Base-by-base conservation (phyloP, 2,329 filamentous ascomycete genomes). In the Sporothrix brasiliensis region DNA sequence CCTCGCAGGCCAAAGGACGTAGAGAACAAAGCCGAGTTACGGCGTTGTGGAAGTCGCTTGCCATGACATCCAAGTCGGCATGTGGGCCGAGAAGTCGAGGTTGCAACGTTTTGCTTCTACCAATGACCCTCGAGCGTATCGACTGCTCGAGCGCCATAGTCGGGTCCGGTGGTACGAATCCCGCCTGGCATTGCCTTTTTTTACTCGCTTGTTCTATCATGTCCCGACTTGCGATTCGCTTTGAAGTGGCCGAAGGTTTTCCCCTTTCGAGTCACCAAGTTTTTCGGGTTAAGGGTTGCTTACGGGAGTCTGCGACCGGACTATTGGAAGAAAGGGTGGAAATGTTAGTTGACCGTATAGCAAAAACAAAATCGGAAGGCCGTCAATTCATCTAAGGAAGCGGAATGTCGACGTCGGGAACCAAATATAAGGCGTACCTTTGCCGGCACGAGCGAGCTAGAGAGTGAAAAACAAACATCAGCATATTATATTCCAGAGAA, bases 351-450 rank as follows among this genome's bases (percentile, higher is more conserved):
- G 10, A 24, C n/a, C 11, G 7, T 9, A 16, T 10, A 16, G 27
- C 52, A 54, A 30, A 2, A 69, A 21, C 24, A 13, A 19, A 11
- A 24, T 58, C 14, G 44, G 10, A 11, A 27, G 39, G 30, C 21
- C 47, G n/a, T 30, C 34, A 34, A 49, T 47, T 34, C 27, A n/a
- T 47, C 30, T 65, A 4, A 41, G 3, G 7, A 39, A 30, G 21
- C 10, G 6, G 10, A 19, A 30, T 39, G 13, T 47, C 19, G 68
- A 92, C 91, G 89, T 94, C 93, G 80, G 91, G 79, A 58, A 93
- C 84, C 93, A 91, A 85, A 92, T 34, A 30, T 50, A n/a, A 30
- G 49, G 93, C 91, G 96, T 96, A 90, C 97, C 93, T 89, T 97
- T 97, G 87, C 93, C 93, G 87, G 74, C 74, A 73, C 74, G 74